These are phyloP conservation scores for Cordyceps cicadae DNA, from an alignment of 2,329 filamentous ascomycete genomes.

Conservation along the genomic window DNA sequence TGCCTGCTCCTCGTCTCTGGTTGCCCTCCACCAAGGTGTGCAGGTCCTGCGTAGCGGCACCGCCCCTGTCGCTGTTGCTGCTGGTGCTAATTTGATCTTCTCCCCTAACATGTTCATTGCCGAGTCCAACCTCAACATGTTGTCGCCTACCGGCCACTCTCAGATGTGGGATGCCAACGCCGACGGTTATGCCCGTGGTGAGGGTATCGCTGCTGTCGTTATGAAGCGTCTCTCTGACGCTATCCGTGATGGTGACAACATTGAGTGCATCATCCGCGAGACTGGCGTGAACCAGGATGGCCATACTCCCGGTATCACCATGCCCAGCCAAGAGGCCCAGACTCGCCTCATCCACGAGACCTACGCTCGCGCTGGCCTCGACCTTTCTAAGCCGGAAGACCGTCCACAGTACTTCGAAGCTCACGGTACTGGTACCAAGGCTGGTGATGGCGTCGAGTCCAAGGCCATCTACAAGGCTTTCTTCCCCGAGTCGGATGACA, in stretches of 20 bases:
- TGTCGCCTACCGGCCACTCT: slow-evolving; percentile 27
- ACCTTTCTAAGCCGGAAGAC: slow-evolving; percentile 21
- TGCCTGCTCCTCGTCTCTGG: slow-evolving; percentile 27
- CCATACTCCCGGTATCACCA: slow-evolving; percentile 44
- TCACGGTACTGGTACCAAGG: slow-evolving; percentile 23
- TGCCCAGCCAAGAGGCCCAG: slow-evolving; percentile 40
- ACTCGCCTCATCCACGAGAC: slow-evolving; percentile 28
- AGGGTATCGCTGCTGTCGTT: slow-evolving; percentile 39
- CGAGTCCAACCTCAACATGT: slow-evolving; percentile 36
- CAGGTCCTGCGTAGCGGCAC: slow-evolving; percentile 23
- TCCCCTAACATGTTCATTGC: slow-evolving; percentile 16
- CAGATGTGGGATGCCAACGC: slow-evolving; percentile 35
- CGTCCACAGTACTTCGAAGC: slow-evolving; percentile 35
- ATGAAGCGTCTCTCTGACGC: slow-evolving; percentile 39
- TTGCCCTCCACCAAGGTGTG: slow-evolving; percentile 25
- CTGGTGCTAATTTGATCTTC: slow-evolving; percentile 21
- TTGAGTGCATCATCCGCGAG: slow-evolving; percentile 39
- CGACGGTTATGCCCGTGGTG: slow-evolving; percentile 44
- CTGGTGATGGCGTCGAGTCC: slow-evolving; percentile 44
- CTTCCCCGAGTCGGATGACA: slow-evolving; percentile 16
- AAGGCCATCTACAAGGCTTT: slow-evolving; percentile 37
- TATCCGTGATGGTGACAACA: slow-evolving; percentile 42
- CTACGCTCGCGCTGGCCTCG: slow-evolving; percentile 30
- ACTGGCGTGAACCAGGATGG: slow-evolving; percentile 46
- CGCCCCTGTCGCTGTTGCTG: slow-evolving; percentile 32